Evolutionary conservation across 768 basidiomycete genomes (phyloP).

Genomic region (Phlegmacium glaucopus): DNA sequence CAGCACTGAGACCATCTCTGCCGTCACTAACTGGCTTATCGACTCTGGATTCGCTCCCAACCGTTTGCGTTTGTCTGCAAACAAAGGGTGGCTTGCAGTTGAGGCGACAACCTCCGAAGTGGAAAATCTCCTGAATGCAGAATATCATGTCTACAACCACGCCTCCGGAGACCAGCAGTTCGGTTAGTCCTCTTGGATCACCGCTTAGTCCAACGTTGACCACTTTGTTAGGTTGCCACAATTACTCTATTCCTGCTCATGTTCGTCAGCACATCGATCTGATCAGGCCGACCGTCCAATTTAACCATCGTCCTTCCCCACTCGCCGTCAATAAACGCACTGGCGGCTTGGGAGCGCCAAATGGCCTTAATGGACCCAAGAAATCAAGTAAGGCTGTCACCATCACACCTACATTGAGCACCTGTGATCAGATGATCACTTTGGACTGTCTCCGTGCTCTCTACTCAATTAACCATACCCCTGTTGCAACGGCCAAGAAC

Average conservation of each 20-base stretch:
- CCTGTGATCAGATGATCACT: conserved; percentile 25
- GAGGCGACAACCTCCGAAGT: conserved; percentile 42
- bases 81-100: conserved; percentile 41
- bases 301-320: conserved; percentile 28
- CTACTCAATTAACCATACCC: conserved; percentile 22
- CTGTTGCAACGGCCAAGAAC: conserved; percentile 23
- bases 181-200: conserved; percentile 28
- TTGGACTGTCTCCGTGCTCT: conserved; percentile 27
- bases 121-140: conserved; percentile 37
- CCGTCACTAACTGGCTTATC: conserved; percentile 44
- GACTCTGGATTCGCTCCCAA: conserved; percentile 37
- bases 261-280: conserved; percentile 39
- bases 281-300: conserved; percentile 39
- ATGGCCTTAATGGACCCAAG: conserved; percentile 19
- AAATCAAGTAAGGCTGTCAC: conserved; percentile 21
- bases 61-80: conserved; percentile 35
- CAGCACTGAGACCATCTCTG: conserved; percentile 37
- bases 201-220: too few relatives aligned
- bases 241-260: conserved; percentile 39
- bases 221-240: conserved; percentile 36
- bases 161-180: conserved; percentile 36
- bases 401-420: conserved; percentile 18
- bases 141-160: conserved; percentile 45
- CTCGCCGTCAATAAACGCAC: conserved; percentile 18
- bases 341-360: conserved; percentile 20